phyloP scores from a whole-genome alignment of 371 early-diverging fungal species.

The Mucor indicus region DNA sequence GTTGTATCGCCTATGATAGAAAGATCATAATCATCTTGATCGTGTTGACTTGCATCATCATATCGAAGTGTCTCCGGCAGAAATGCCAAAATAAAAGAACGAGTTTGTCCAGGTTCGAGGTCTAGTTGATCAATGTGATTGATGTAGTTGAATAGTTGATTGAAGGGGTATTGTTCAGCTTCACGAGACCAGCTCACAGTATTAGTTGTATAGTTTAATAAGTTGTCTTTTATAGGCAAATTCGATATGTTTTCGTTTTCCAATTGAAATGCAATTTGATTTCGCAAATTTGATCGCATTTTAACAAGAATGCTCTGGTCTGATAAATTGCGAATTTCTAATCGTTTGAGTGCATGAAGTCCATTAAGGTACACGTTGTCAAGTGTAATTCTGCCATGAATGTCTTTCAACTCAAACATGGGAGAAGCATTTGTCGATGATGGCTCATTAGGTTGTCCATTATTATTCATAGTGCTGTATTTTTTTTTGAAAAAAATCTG shows the following conservation, averaged over 20 bases:
- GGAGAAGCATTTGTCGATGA: too few relatives aligned
- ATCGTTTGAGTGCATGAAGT: conserved; percentile 73
- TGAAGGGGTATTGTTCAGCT: conserved; percentile 67
- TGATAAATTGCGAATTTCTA: conserved; percentile 72
- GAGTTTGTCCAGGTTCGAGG: conserved; percentile 61
- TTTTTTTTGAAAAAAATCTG: too few relatives aligned
- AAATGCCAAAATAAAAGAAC: conserved; percentile 72
- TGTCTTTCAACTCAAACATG: conserved; percentile 56
- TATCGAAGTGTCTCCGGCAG: conserved; percentile 50
- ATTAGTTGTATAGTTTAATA: conserved; percentile 48
- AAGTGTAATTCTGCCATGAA: conserved; percentile 57
- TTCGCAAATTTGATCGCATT: conserved; percentile 77
- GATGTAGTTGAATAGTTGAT: conserved; percentile 88
- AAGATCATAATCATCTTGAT: conserved; percentile 10
- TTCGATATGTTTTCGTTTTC: conserved; percentile 76
- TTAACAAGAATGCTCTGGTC: conserved; percentile 61
- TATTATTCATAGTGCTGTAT: too few relatives aligned
- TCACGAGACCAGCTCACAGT: conserved; percentile 56
- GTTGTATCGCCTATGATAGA: conserved; percentile 11
- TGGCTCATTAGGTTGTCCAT: too few relatives aligned
- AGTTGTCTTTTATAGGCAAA: conserved; percentile 17
- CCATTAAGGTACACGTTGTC: conserved; percentile 83
- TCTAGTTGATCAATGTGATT: conserved; percentile 76
- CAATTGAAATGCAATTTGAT: conserved; percentile 85
- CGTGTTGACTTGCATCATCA: conserved; percentile 11